Percentiles rank a stretch among this genome's conserved stretches.
Evolutionary conservation across 768 basidiomycete species (phyloP).

Genomic region (Hygrophoropsis aurantiaca): DNA sequence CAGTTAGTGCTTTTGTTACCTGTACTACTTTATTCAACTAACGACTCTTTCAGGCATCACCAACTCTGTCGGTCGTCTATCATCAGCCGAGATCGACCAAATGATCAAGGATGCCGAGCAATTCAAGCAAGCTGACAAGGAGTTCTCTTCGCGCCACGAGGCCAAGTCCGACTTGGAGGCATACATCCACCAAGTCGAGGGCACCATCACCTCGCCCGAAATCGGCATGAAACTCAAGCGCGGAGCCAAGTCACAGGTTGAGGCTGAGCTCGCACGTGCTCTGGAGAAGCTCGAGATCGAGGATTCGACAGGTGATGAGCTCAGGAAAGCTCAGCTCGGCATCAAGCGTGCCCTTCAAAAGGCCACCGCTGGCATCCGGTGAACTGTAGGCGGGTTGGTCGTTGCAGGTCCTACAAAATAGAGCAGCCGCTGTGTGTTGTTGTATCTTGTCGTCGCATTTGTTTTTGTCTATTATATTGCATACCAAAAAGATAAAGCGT

Average conservation of each 20-base stretch:
- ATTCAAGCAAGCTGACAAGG: conserved; percentile 95
- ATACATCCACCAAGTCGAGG: conserved; percentile 96
- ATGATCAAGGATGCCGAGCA: conserved; percentile 99
- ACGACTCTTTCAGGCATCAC: conserved; percentile 67
- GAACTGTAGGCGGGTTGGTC: conserved; percentile 21
- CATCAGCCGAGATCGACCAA: conserved; percentile 96
- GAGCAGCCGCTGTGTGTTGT: conserved; percentile 13
- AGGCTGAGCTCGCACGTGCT: conserved; percentile 96
- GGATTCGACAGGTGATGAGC: conserved; percentile 89
- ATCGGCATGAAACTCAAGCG: conserved; percentile 99
- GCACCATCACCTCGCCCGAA: conserved; percentile 93
- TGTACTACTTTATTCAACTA: conserved; percentile 4
- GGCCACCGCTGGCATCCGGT: conserved; percentile 89
- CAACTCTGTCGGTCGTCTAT: conserved; percentile 99
- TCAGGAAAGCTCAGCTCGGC: conserved; percentile 92
- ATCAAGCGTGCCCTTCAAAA: conserved; percentile 99
- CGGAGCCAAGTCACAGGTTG: conserved; percentile 90
- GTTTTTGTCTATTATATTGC: conserved; percentile 12
- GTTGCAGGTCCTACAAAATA: conserved; percentile 11
- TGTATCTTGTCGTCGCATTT: conserved; percentile 14
- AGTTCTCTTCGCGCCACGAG: conserved; percentile 97
- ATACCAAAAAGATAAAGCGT: conserved; percentile 4
- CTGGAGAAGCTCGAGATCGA: conserved; percentile 99
- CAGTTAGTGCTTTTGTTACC: conserved; percentile 51
- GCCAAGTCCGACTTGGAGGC: conserved; percentile 98